Percentiles rank a stretch among this genome's conserved stretches.
Evolutionary conservation across 768 basidiomycete genomes (phyloP).

Genomic region (Mycena vulgaris): DNA sequence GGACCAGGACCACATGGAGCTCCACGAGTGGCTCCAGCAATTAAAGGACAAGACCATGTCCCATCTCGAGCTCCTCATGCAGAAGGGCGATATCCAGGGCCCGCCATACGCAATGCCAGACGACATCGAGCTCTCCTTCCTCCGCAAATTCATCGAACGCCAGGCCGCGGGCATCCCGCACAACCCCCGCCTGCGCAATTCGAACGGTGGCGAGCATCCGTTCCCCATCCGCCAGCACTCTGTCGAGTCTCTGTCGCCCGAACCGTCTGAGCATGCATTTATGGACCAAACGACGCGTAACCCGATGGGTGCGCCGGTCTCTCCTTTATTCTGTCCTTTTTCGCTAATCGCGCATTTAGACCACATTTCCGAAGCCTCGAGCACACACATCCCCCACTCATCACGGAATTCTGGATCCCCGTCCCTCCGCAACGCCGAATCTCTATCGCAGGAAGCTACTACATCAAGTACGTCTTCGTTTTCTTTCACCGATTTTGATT

Average conservation of each 20-base stretch:
- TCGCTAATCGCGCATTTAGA: slow-evolving; percentile 42
- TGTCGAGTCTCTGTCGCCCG: slow-evolving; percentile 63
- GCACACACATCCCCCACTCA: slow-evolving; percentile 49
- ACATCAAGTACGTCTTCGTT: slow-evolving; percentile 66
- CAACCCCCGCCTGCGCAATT: slow-evolving; percentile 83
- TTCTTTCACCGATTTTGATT: neutral
- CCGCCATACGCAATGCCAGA: slow-evolving; percentile 89
- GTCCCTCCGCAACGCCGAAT: slow-evolving; percentile 64
- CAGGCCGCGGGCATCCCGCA: slow-evolving; percentile 83
- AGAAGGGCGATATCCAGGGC: slow-evolving; percentile 89
- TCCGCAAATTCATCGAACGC: slow-evolving; percentile 87
- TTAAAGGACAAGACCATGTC: slow-evolving; percentile 93
- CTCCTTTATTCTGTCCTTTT: slow-evolving; percentile 33
- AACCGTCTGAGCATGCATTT: slow-evolving; percentile 61
- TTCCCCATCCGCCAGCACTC: slow-evolving; percentile 60
- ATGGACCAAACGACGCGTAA: slow-evolving; percentile 45
- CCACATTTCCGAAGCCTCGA: slow-evolving; percentile 56
- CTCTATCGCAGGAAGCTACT: slow-evolving; percentile 70
- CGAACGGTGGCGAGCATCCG: slow-evolving; percentile 37
- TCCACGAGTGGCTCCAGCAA: slow-evolving; percentile 91
- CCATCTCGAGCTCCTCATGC: slow-evolving; percentile 88
- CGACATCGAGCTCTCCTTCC: slow-evolving; percentile 81
- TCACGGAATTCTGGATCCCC: slow-evolving; percentile 68
- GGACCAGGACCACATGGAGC: slow-evolving; percentile 91
- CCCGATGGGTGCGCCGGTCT: slow-evolving; percentile 20